Evolutionary conservation across 1,139 yeast genomes (phyloP), one percentile per base, ranked within the genome.

Genomic region (Magnusiomyces fungicola): DNA sequence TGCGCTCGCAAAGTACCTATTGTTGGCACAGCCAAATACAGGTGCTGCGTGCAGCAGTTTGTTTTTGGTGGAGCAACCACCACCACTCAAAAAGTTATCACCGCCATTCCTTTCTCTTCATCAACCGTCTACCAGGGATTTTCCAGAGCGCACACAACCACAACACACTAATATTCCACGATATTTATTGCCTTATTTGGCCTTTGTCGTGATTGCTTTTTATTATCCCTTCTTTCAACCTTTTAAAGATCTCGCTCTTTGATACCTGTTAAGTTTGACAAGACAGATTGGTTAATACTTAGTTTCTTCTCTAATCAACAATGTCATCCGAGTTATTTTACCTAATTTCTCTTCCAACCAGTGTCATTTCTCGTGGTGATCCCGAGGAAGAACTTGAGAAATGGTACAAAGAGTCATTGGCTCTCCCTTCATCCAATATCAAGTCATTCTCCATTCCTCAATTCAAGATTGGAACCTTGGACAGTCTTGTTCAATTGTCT

Each of bases 381-480:
- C 73, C 58, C 32, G 70, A 57, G 61, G 65, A 64, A 29, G 66
- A 66, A 62, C 66, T 53, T 63, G 68, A 55, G 59, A 64, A 43
- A 65, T 76, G 78, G 72, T 54, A 66, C 52, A 52, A 58, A 49
- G 59, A 61, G 48, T 57, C 64, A 34, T 43, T 58, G 36, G 46
- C 41, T 24, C 49, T 64, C 16, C 58, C 61, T 19, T 55, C 57
- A 24, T 49, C 57, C 48, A 56, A 52, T 21, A 59, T 60, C 44
- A 63, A 67, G 51, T 69, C 70, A 50, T 78, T 86, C 54, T 71
- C 73, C 40, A 74, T 89, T 48, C 98, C 97, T n/a, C 81, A 76
- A 56, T 90, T 92, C 68, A 94, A 92, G 68, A 87, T 92, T 57
- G 97, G 97, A 33, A 90, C 97, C 2, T 76, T 92, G 63, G 99